Evolutionary conservation across 75 land plant species (phyloP), one percentile per base, ranked within the genome.

Genomic region (Cunninghamia lanceolata): DNA sequence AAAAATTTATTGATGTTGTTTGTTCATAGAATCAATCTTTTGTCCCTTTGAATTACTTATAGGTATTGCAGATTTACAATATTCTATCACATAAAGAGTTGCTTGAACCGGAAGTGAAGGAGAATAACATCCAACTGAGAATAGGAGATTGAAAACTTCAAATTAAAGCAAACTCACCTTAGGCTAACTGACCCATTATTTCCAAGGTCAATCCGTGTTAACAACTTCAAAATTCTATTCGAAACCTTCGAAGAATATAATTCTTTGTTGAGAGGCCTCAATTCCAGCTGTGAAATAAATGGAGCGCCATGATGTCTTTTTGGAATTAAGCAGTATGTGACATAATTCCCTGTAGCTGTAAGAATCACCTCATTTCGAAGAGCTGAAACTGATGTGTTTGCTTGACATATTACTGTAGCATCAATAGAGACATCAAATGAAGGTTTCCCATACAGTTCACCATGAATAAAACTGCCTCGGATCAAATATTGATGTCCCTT

Each of bases 251-350:
- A 0, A 14, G 73, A 30, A 75, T 88, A 88, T 17, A 53, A 56
- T 34, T 43, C 34, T 73, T n/a, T 80, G 17, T 84, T 43, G 35
- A 90, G 15, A 75, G 88, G 91, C 83, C 91, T 88, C 21, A 90
- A 38, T 73, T 88, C 89, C 81, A 90, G 86, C 75, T 74, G 45
- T 35, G 89, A 88, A 47, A 90, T 84, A 53, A 84, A 88, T 85
- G 85, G 84, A 85, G 83, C 14, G 0, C 89, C 91, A 0, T 82
- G 78, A 9, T 34, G 56, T 52, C 84, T 70, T 71, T 71, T 34
- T 71, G 75, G 75, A 14, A 84, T 86, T 54, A 90, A 76, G 82
- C 91, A 90, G 80, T 86, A 84, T 43, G 86, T 83, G 34, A 56
- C 63, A 39, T 84, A 36, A 16, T 82, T 19, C 9, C 43, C 35